Evolutionary conservation across 495 filamentous ascomycete species (phyloP).

Genomic region (Xylaria acuta): DNA sequence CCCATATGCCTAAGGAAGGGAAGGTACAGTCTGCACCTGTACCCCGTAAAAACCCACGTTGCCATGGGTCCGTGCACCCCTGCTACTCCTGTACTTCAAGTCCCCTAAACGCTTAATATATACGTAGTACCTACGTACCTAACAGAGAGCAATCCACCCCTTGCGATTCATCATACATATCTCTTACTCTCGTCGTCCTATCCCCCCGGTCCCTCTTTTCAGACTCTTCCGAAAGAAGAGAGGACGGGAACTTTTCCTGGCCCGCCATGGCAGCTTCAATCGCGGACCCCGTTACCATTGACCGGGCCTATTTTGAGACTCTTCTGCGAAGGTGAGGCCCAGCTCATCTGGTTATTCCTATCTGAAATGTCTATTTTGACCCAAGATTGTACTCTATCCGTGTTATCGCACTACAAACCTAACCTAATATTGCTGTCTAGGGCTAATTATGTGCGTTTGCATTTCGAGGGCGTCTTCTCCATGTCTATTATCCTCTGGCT

Average conservation of each 20-base stretch:
- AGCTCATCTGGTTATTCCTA: not conserved
- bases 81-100: slow-evolving; percentile 13
- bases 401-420: not conserved
- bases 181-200: slow-evolving; percentile 9
- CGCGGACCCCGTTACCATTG: slow-evolving; percentile 54
- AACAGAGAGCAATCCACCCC: slow-evolving; percentile 3
- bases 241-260: not conserved
- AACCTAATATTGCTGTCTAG: slow-evolving; percentile 11
- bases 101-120: slow-evolving; percentile 1
- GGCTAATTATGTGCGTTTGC: slow-evolving; percentile 29
- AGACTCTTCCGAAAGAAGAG: not conserved
- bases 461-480: not conserved
- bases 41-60: not conserved
- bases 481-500: slow-evolving; percentile 9
- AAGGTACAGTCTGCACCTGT: slow-evolving; percentile 1
- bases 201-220: not conserved
- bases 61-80: slow-evolving; percentile 8
- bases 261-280: slow-evolving; percentile 30
- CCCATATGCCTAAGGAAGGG: not conserved
- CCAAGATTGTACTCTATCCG: not conserved
- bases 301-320: slow-evolving; percentile 59
- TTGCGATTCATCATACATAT: slow-evolving; percentile 15
- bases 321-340: slow-evolving; percentile 57
- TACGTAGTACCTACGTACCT: not conserved
- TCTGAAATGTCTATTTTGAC: not conserved